These are phyloP conservation scores for Vanilla planifolia DNA, from an alignment of 106 monocot species.

Conservation along the genomic window DNA sequence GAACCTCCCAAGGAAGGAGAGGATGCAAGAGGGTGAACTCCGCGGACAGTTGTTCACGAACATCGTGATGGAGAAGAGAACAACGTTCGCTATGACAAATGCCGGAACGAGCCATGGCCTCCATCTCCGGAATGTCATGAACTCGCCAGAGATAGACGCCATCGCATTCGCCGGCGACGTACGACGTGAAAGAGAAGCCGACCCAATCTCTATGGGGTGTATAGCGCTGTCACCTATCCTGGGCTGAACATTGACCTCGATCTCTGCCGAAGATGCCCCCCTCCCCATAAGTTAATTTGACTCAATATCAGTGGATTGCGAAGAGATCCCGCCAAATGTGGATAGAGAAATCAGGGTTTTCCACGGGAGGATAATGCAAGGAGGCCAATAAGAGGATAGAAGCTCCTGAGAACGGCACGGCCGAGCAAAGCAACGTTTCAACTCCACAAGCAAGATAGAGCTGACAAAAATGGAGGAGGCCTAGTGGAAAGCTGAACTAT, in stretches of 20 bases:
- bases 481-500: too few relatives aligned
- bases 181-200: not conserved
- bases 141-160: slow-evolving; percentile 7
- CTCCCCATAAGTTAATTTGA: slow-evolving; percentile 2
- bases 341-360: not conserved
- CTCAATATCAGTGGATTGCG: not conserved
- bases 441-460: too few relatives aligned
- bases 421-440: too few relatives aligned
- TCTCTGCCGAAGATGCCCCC: not conserved
- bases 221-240: not conserved
- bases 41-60: slow-evolving; percentile 59
- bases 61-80: slow-evolving; percentile 48
- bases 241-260: not conserved
- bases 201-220: slow-evolving; percentile 3
- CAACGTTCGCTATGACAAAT: slow-evolving; percentile 38
- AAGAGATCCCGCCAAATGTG: not conserved
- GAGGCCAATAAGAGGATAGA: not conserved
- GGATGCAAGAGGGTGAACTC: slow-evolving; percentile 23
- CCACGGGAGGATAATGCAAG: not conserved
- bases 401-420: not conserved
- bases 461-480: too few relatives aligned
- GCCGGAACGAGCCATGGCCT: slow-evolving; percentile 35
- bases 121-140: slow-evolving; percentile 38
- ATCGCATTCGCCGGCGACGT: not conserved
- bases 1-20: slow-evolving; percentile 64